Base-by-base conservation (phyloP, 345 rosid species). In the Camelina neglecta region DNA sequence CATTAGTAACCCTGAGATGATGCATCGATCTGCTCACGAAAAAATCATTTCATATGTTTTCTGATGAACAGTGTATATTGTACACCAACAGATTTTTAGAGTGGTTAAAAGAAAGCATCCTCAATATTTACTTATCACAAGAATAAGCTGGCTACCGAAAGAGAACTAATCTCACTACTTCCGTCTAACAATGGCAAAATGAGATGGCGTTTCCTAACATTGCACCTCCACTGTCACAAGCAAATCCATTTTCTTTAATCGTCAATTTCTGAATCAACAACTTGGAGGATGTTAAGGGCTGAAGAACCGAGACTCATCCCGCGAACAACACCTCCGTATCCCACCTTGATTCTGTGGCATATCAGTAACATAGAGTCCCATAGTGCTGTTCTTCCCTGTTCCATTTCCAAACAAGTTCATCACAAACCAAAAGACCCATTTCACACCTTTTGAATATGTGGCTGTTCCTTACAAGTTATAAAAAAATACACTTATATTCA, bases 221-320 rank as follows among this genome's bases (percentile, higher is more conserved):
- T 44, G 2, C 55, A 47, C 10, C 56, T 63, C 71, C 57, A 44
- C 13, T 26, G 54, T 59, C 74, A 50, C 55, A 39, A 39, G 73
- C 69, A 60, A 50, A 11, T 58, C 61, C 31, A 60, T 35, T 26
- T 60, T 26, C 20, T 26, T 56, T 23, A 8, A 66, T 87, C 90
- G 33, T 87, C 90, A 18, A 76, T 67, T 49, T 88, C 92, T 6
- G 86, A 70, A 45, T 90, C 90, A 31, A 95, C 75, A 79, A 94
- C 96, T 8, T 89, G 84, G 61, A 92, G 87, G 62, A 94, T 84
- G 83, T 75, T 83, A 73, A 94, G 78, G 56, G 97, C 97, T 23
- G 97, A 86, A 13, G 97, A 92, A 60, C 96, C 87, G 7, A 87
- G 91, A 81, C 90, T 95, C 92, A 94, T 89, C 48, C 95, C 96